phyloP scores from a whole-genome alignment of 495 filamentous ascomycete genomes.

The Xylaria grammica region DNA sequence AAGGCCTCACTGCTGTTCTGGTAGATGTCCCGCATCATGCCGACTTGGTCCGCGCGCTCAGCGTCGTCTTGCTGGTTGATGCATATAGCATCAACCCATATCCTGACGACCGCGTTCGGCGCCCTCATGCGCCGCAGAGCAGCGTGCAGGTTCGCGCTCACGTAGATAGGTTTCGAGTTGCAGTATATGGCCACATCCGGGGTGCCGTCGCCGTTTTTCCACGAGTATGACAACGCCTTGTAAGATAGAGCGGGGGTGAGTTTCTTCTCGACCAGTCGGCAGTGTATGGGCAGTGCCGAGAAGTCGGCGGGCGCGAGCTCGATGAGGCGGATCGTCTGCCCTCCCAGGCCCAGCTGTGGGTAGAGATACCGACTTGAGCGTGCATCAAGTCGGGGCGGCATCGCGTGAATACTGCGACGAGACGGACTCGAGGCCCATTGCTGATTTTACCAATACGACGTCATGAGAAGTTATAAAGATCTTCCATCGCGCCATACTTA shows the following conservation, averaged over 20 bases:
- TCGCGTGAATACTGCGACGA: not conserved
- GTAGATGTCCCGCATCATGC: conserved; percentile 32
- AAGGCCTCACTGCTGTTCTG: conserved; percentile 17
- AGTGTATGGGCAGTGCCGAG: conserved; percentile 6
- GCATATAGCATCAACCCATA: conserved; percentile 34
- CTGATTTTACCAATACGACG: not conserved
- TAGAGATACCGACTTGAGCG: not conserved
- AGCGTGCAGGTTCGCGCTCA: conserved; percentile 24
- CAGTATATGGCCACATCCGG: conserved; percentile 15
- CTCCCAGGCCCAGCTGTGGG: conserved; percentile 1
- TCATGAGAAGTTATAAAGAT: not conserved
- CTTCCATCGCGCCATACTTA: no score
- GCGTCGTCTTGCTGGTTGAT: conserved; percentile 30
- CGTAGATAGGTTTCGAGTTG: conserved; percentile 20
- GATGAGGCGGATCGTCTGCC: not conserved
- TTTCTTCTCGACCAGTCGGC: conserved; percentile 1
- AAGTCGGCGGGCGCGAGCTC: conserved; percentile 2
- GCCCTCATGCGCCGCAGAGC: conserved; percentile 24
- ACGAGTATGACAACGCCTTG: conserved; percentile 29
- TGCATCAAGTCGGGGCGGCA: conserved; percentile 1
- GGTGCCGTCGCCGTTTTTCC: conserved; percentile 16
- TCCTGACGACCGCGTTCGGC: not conserved
- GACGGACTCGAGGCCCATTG: not conserved
- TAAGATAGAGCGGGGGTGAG: conserved; percentile 16
- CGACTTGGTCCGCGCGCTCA: conserved; percentile 29